Base-by-base conservation (phyloP, 2,329 filamentous ascomycete species). In the Amylocarpus encephaloides region DNA sequence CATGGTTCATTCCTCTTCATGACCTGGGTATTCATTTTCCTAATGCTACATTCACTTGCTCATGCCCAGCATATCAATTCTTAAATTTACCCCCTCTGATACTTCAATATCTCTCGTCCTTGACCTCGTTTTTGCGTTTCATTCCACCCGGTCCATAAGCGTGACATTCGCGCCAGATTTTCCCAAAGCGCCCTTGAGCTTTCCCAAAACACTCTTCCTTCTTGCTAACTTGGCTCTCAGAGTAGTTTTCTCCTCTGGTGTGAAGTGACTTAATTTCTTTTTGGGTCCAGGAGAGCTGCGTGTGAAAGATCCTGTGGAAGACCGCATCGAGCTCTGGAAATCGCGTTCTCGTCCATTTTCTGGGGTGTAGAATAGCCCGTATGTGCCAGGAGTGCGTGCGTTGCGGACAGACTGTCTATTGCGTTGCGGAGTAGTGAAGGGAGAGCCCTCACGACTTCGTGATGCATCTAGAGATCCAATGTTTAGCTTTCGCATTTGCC, bases 401-500 rank as follows among this genome's bases (percentile, higher is more conserved):
- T 53, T 62, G 13, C 59, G 57, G 33, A 57, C 12, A 12, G 56
- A 59, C 40, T 58, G 36, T 46, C 56, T 50, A 47, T 38, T 60
- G 16, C 60, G 60, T 46, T 64, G 59, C 6, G 67, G 66, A n/a
- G 66, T 68, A 33, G 50, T 53, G 43, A 67, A 67, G 16, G 71
- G 72, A 16, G 66, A 74, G 35, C 64, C 71, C 62, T 76, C 70
- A 36, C 73, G 67, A 61, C 69, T 74, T 16, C 6, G 73, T 67
- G 53, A 54, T 34, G 57, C 57, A 10, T 56, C 47, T 10, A 53
- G 49, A 6, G 65, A 66, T 32, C 58, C 54, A 7, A 88, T 68
- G 6, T 78, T 77, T 18, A 94, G 69, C 65, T 83, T 88, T 52
- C 86, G 83, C 71, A 98, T 81, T 65, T 95, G 88, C 43, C 83